Conservation (phyloP, 345 rosid genomes). For the Melaleuca quinquenervia region DNA sequence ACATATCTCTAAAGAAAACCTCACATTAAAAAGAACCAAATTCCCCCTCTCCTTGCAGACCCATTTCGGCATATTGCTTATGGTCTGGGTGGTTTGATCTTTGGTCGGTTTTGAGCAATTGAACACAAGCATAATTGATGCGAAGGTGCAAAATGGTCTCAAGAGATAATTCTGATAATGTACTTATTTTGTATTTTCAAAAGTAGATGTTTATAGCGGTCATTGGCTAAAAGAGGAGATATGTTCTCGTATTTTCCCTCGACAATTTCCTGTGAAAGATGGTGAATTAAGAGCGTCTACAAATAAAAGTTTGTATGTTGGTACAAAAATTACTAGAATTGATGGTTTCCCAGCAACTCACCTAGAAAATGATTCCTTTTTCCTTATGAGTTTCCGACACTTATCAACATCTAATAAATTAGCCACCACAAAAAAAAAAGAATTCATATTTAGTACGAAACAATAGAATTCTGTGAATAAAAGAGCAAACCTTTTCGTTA, state of each 20-base stretch:
- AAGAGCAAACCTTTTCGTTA: too few relatives aligned
- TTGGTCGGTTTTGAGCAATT: neutral
- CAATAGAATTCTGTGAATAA: too few relatives aligned
- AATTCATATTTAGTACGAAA: too few relatives aligned
- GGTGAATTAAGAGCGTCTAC: fast-evolving
- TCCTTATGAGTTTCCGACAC: fast-evolving
- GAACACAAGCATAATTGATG: neutral
- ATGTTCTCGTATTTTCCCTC: fast-evolving
- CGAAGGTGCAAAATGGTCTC: neutral
- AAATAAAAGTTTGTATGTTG: neutral
- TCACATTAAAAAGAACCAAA: neutral
- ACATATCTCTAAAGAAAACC: neutral
- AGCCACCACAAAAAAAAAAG: fast-evolving
- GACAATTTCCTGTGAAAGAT: neutral
- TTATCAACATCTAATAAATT: neutral
- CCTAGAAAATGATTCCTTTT: neutral
- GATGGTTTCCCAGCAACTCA: neutral
- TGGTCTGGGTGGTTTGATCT: neutral
- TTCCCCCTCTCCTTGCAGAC: neutral
- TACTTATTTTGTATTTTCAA: too few relatives aligned
- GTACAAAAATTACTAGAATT: neutral
- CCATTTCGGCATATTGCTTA: neutral
- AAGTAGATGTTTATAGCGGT: neutral
- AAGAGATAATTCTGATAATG: neutral
- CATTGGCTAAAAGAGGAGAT: too few relatives aligned